Conservation (phyloP, 257 asterid species). For the Scutellaria baicalensis region DNA sequence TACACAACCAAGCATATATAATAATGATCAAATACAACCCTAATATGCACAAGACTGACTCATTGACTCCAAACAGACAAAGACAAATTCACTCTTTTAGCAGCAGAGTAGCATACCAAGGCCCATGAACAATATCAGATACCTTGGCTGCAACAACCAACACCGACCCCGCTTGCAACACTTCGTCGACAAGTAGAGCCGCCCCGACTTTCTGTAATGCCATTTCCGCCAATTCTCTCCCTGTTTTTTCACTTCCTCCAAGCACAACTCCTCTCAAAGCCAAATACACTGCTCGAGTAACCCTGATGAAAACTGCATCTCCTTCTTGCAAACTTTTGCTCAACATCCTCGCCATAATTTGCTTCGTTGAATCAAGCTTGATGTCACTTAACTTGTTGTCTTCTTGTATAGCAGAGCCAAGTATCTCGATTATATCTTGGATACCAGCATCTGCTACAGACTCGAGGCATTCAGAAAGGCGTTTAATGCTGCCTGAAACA, state of each 20-base stretch:
- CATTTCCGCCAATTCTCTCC: slow-evolving; percentile 53
- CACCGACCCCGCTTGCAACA: slow-evolving; percentile 45
- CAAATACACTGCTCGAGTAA: slow-evolving; percentile 53
- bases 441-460: slow-evolving; percentile 56
- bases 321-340: slow-evolving; percentile 77
- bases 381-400: slow-evolving; percentile 19
- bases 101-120: slow-evolving; percentile 57
- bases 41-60: not conserved
- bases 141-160: slow-evolving; percentile 52
- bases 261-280: slow-evolving; percentile 63
- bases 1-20: too few species aligned
- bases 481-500: slow-evolving; percentile 32
- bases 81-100: not conserved
- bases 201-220: slow-evolving; percentile 82
- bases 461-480: slow-evolving; percentile 56
- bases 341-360: slow-evolving; percentile 73
- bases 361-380: slow-evolving; percentile 41
- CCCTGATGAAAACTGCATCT: slow-evolving; percentile 51
- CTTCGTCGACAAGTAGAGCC: slow-evolving; percentile 33
- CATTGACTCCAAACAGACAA: not conserved
- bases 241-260: slow-evolving; percentile 47
- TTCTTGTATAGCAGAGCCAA: slow-evolving; percentile 25
- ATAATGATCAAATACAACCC: too few species aligned
- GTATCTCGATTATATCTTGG: slow-evolving; percentile 43
- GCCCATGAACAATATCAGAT: slow-evolving; percentile 64